These are phyloP conservation scores for Nitzschia inconspicua DNA, from an alignment of 108 stramenopile genomes.

Conservation along the genomic window DNA sequence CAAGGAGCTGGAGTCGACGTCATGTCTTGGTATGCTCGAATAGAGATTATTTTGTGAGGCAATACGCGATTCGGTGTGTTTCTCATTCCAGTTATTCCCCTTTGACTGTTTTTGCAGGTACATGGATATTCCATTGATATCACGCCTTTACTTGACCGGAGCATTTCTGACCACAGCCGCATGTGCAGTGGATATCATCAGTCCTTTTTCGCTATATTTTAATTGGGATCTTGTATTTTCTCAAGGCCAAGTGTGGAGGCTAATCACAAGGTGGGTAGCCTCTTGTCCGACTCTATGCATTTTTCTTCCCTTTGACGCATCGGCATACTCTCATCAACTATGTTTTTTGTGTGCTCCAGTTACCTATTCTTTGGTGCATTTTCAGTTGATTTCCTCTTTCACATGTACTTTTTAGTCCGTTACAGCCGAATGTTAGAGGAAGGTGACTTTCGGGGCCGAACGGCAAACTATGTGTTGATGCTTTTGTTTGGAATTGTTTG, in stretches of 20 bases:
- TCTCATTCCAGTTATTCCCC: too few species aligned
- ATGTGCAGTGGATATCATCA: conserved; percentile 86
- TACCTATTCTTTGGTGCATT: conserved; percentile 98
- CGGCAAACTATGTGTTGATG: conserved; percentile 91
- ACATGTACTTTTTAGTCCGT: conserved; percentile 96
- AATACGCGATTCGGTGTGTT: background rate
- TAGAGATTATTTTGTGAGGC: background rate
- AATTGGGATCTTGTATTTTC: conserved; percentile 86
- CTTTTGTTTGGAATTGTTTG: conserved; percentile 82
- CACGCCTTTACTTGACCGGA: conserved; percentile 92
- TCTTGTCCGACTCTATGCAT: background rate
- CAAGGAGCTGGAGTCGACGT: conserved; percentile 50
- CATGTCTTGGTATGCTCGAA: conserved; percentile 54
- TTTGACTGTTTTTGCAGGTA: conserved; percentile 75
- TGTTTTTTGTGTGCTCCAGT: background rate
- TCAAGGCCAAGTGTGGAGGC: conserved; percentile 94
- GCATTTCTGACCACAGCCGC: conserved; percentile 95
- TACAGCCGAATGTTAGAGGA: conserved; percentile 96
- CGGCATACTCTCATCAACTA: background rate
- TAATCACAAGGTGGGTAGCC: conserved; percentile 56
- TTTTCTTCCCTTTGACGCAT: background rate
- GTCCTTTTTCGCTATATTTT: conserved; percentile 90
- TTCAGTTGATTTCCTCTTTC: conserved; percentile 95
- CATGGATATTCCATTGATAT: conserved; percentile 93
- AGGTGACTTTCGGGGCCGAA: conserved; percentile 92